phyloP scores from a whole-genome alignment of 495 filamentous ascomycete species.

The Penicillium bovifimosum region DNA sequence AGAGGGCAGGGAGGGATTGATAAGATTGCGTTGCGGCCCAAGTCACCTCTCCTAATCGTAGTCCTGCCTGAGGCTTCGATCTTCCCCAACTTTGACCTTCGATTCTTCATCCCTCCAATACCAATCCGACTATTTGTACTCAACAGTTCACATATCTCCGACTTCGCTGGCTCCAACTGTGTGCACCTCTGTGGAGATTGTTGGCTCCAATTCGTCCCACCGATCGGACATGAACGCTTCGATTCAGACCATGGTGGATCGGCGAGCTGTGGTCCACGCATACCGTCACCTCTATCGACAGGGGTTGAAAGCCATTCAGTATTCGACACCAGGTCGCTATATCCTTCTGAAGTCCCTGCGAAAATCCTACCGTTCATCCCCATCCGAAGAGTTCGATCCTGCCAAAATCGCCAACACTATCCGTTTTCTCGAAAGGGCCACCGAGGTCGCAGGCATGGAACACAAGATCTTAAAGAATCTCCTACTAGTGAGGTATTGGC shows the following conservation, averaged over 20 bases:
- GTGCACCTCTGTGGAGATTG: background rate
- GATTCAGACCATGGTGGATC: slow-evolving; percentile 13
- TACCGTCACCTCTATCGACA: slow-evolving; percentile 77
- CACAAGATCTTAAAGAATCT: slow-evolving; percentile 76
- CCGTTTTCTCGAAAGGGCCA: slow-evolving; percentile 68
- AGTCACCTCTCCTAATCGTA: slow-evolving; percentile 20
- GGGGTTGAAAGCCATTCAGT: slow-evolving; percentile 71
- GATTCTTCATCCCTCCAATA: slow-evolving; percentile 3
- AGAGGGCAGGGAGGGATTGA: slow-evolving; percentile 4
- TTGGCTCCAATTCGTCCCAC: background rate
- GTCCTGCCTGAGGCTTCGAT: slow-evolving; percentile 19
- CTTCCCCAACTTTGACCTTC: slow-evolving; percentile 3
- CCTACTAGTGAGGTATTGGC: slow-evolving; percentile 56
- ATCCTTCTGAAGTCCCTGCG: slow-evolving; percentile 60
- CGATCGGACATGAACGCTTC: slow-evolving; percentile 9
- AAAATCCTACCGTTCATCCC: slow-evolving; percentile 59
- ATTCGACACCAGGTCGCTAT: slow-evolving; percentile 70
- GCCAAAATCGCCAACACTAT: slow-evolving; percentile 66
- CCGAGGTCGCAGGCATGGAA: slow-evolving; percentile 62
- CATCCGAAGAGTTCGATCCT: slow-evolving; percentile 48
- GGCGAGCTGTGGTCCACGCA: slow-evolving; percentile 54
- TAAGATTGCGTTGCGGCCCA: slow-evolving; percentile 24
- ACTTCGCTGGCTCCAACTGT: background rate
- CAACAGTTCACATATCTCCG: background rate
- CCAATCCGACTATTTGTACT: slow-evolving; percentile 1